These are phyloP conservation scores for Avena insularis DNA, from an alignment of 176 grass and related monocot species.

Conservation along the genomic window DNA sequence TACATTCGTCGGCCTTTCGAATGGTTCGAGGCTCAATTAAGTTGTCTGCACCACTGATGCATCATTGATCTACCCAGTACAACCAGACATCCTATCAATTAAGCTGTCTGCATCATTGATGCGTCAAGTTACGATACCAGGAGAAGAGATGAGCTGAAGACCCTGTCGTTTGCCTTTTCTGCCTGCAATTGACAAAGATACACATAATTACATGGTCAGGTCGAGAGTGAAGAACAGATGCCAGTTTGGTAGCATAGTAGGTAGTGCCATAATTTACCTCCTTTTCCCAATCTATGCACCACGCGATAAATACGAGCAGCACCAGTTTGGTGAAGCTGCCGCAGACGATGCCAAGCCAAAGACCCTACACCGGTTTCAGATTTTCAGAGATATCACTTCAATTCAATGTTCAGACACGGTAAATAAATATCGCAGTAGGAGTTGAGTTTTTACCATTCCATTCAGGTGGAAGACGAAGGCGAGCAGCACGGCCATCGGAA, in stretches of 20 bases:
- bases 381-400: background rate
- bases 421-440: background rate
- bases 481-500: slow-evolving; percentile 39
- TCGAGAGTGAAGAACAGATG: background rate
- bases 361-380: slow-evolving; percentile 28
- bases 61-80: background rate
- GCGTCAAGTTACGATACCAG: background rate
- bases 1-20: background rate
- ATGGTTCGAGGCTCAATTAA: background rate
- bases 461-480: slow-evolving; percentile 42
- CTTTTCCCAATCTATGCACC: slow-evolving; percentile 38
- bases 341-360: slow-evolving; percentile 40
- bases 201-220: background rate
- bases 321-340: slow-evolving; percentile 43
- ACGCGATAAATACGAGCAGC: background rate
- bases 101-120: background rate
- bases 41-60: background rate
- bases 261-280: background rate
- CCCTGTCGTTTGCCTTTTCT: slow-evolving; percentile 23
- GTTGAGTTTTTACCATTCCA: slow-evolving; percentile 33
- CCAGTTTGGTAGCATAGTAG: background rate
- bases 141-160: background rate
- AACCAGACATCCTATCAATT: background rate
- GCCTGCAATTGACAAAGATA: background rate
- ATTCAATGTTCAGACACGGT: background rate